Conservation (phyloP, 805 yeast genomes). For the Sugiyamaella mastotermitis region DNA sequence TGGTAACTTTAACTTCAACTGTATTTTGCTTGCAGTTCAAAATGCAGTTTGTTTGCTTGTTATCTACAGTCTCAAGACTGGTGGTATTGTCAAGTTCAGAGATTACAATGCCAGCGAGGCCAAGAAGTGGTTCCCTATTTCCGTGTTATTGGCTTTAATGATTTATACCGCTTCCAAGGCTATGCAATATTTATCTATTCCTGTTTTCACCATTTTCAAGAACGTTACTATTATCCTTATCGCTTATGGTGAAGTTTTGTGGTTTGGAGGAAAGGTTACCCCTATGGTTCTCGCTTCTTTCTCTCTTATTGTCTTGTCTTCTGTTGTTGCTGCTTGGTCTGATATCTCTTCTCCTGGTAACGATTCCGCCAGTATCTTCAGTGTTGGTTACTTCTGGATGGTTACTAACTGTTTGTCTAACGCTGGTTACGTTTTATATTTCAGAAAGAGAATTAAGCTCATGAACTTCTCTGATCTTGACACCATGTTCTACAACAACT, state of each 20-base stretch:
- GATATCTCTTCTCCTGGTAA: conserved; percentile 43
- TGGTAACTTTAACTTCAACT: conserved; percentile 75
- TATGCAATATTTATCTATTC: conserved; percentile 81
- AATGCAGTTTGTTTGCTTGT: conserved; percentile 74
- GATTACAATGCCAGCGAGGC: conserved; percentile 82
- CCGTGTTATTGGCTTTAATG: conserved; percentile 83
- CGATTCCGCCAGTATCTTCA: conserved; percentile 32
- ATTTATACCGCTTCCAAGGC: conserved; percentile 96
- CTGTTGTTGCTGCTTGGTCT: conserved; percentile 94
- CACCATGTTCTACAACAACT: conserved; percentile 97
- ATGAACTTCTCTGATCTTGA: conserved; percentile 89
- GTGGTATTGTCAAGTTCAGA: conserved; percentile 80
- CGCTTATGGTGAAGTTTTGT: conserved; percentile 96
- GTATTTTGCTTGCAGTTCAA: conserved; percentile 84
- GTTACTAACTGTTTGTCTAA: conserved; percentile 87
- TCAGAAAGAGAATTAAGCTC: conserved; percentile 97
- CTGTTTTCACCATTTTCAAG: conserved; percentile 97
- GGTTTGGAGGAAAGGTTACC: conserved; percentile 93
- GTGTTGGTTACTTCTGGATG: conserved; percentile 96
- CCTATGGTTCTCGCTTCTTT: conserved; percentile 87
- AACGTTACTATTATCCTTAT: conserved; percentile 93
- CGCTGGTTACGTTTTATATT: conserved; percentile 85
- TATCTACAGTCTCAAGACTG: conserved; percentile 62
- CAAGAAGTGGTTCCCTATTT: conserved; percentile 90
- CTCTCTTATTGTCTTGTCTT: conserved; percentile 85